Evolutionary conservation across 495 filamentous ascomycete genomes (phyloP).

Genomic region (Podospora fimiseda): DNA sequence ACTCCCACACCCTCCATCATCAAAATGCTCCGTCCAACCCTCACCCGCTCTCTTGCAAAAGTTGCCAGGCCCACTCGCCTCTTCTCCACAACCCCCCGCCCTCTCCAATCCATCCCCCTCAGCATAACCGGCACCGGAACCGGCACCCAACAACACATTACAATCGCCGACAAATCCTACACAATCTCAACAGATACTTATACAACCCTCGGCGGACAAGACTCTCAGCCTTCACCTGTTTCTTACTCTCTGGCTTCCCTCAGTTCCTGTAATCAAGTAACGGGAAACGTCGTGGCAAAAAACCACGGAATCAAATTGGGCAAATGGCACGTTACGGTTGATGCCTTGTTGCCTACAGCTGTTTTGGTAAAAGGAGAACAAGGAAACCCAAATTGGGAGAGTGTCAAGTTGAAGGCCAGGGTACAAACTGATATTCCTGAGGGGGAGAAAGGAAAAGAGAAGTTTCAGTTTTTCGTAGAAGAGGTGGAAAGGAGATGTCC

Average conservation of each 20-base stretch:
- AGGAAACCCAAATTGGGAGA: conserved; percentile 23
- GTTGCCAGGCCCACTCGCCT: no score
- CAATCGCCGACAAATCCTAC: conserved; percentile 19
- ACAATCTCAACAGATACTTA: conserved; percentile 20
- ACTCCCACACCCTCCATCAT: no score
- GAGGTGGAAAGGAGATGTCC: conserved; percentile 24
- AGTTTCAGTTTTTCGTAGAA: conserved; percentile 11
- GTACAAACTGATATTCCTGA: conserved; percentile 21
- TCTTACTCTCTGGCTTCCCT: conserved; percentile 22
- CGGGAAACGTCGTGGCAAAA: conserved; percentile 17
- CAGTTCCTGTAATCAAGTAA: conserved; percentile 25
- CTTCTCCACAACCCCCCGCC: neutral
- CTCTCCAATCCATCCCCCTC: conserved; percentile 8
- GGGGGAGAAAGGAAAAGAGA: neutral
- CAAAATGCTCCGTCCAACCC: no score
- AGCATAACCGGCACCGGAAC: conserved; percentile 12
- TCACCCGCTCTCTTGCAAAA: no score
- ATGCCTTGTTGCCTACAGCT: conserved; percentile 16
- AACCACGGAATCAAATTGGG: conserved; percentile 20
- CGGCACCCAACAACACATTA: conserved; percentile 14
- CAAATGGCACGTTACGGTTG: conserved; percentile 17
- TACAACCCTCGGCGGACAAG: conserved; percentile 19
- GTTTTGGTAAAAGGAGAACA: conserved; percentile 18
- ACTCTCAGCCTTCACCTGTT: conserved; percentile 22
- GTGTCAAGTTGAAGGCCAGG: conserved; percentile 8